Base-by-base conservation (phyloP, 2,329 filamentous ascomycete species). In the Dactylonectria macrodidyma region DNA sequence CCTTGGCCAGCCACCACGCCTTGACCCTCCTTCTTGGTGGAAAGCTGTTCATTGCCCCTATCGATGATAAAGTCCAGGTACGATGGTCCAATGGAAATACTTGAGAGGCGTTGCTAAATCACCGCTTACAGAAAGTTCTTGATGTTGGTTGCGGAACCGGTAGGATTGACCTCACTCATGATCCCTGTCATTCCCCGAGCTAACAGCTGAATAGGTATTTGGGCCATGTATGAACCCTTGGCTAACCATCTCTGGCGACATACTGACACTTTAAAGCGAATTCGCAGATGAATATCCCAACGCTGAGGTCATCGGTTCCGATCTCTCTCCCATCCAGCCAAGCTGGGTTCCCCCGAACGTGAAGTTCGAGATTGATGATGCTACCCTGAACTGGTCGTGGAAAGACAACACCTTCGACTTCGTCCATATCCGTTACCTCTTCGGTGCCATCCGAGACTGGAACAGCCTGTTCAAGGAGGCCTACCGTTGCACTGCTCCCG, bases 81-180 rank as follows among this genome's bases (percentile, higher is more conserved):
- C 34, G 60, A 47, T 30, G n/a, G 16, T 6, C 19, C 16, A 2
- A 16, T 16, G 10, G 9, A 44, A 36, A 26, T 22, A 33, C 30
- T 1, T 10, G 30, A 3, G 14, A 12, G 30, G 30, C 12, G 5
- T n/a, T 8, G 38, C 63, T 66, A 30, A 30, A 30, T 5, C 26
- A 62, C 36, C 1, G 9, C 22, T 56, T 30, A 58, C 10, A 75
- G 56, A 72, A 26, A 50, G 73, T 75, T n/a, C 70, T 75, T 10
- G 73, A 75, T 48, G 70, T 75, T 5, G 73, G 73, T 5, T 75
- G 73, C 22, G 73, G 73, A 14, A 75, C 73, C 47, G 73, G 73
- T 12, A 71, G 62, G 51, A 14, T 12, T 10, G 2, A 9, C 19
- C 24, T 10, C 7, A 16, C 33, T 44, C 11, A 16, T 8, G 11